Conservation (phyloP, 352 stramenopile species). For the Globisporangium radiosum region DNA sequence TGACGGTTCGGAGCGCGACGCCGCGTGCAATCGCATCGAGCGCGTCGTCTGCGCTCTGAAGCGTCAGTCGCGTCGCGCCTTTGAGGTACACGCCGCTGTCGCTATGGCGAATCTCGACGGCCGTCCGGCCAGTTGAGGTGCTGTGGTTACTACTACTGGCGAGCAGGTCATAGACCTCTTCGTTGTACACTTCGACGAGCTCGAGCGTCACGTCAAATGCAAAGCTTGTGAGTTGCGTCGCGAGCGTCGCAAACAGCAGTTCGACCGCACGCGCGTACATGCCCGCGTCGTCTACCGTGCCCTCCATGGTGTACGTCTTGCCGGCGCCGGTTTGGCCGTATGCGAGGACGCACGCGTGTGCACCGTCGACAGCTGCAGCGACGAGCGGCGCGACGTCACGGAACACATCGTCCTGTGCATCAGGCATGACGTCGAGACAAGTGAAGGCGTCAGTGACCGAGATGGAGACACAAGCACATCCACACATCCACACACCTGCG, state of each 20-base stretch:
- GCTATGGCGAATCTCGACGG: slow-evolving; percentile 67
- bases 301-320: slow-evolving; percentile 34
- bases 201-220: slow-evolving; percentile 29
- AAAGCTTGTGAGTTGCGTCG: slow-evolving; percentile 40
- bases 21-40: slow-evolving; percentile 30
- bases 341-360: slow-evolving; percentile 93
- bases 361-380: slow-evolving; percentile 82
- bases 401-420: slow-evolving; percentile 85
- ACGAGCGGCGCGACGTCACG: slow-evolving; percentile 90
- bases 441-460: slow-evolving; percentile 46
- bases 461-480: slow-evolving; percentile 30
- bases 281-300: slow-evolving; percentile 19
- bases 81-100: slow-evolving; percentile 64
- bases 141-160: slow-evolving; percentile 1
- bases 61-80: slow-evolving; percentile 43
- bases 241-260: slow-evolving; percentile 30
- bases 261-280: slow-evolving; percentile 37
- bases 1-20: slow-evolving; percentile 23
- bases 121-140: slow-evolving; percentile 1
- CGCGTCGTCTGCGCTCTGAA: slow-evolving; percentile 28
- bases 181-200: slow-evolving; percentile 85
- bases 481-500: slow-evolving; percentile 45
- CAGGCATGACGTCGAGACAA: slow-evolving; percentile 49
- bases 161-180: slow-evolving; percentile 79
- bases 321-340: slow-evolving; percentile 87